Conservation (phyloP, 1,284 basidiomycete genomes). For the Coniferiporia weirii region DNA sequence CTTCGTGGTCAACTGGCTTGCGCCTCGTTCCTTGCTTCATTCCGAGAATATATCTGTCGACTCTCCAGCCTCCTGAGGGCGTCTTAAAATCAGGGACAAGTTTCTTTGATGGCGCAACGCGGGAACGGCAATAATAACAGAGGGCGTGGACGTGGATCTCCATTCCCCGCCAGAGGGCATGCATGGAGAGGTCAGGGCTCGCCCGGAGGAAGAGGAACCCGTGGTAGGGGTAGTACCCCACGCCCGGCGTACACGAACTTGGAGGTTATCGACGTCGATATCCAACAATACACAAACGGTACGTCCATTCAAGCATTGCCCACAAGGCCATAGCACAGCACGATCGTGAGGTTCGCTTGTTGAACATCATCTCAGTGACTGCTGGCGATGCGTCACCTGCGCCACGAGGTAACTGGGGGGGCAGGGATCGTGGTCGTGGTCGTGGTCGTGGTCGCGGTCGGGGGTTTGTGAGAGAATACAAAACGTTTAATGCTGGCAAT, state of each 20-base stretch:
- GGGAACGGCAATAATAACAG: constrained; percentile 13
- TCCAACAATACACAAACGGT: constrained; percentile 29
- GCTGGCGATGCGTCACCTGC: constrained; percentile 17
- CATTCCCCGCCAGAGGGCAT: constrained; percentile 6
- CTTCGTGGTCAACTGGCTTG: no score
- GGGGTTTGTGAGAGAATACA: constrained; percentile 5
- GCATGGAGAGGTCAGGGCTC: neutral
- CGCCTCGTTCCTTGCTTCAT: no score
- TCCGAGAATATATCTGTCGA: no score
- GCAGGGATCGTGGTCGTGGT: constrained; percentile 22
- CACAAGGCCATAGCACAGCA: neutral
- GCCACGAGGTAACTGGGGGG: constrained; percentile 18
- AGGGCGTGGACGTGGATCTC: constrained; percentile 23
- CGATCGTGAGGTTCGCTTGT: neutral
- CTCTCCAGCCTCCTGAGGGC: no score
- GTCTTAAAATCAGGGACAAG: neutral
- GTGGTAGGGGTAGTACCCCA: constrained; percentile 22
- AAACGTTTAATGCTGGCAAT: neutral
- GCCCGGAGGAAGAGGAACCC: constrained; percentile 20
- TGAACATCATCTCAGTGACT: neutral
- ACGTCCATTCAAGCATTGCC: constrained; percentile 12
- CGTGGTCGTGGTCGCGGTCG: constrained; percentile 20
- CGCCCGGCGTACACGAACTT: constrained; percentile 15
- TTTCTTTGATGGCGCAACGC: neutral
- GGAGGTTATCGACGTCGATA: constrained; percentile 28